Percentiles rank a stretch among this genome's conserved stretches.
phyloP scores from a whole-genome alignment of 768 basidiomycete species.

The Auricularia auricula-judae region DNA sequence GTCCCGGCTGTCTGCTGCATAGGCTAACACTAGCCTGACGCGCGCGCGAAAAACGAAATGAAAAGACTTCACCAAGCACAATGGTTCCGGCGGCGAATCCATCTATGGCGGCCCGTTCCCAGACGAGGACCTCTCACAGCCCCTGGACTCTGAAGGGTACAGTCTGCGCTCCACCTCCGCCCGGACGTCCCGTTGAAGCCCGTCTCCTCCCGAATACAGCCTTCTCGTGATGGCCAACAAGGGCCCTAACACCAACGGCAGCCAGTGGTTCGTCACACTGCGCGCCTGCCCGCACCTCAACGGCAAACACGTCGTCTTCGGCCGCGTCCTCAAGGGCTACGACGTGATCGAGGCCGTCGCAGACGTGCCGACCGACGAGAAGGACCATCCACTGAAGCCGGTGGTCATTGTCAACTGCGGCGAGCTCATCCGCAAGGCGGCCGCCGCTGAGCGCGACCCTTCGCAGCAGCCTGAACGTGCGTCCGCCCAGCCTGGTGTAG shows the following conservation, averaged over 20 bases:
- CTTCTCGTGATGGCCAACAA: constrained; percentile 87
- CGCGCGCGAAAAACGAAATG: neutral
- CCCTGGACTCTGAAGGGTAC: constrained; percentile 55
- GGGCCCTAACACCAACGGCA: constrained; percentile 74
- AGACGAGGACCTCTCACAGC: constrained; percentile 62
- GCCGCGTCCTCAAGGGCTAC: constrained; percentile 47
- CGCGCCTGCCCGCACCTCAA: constrained; percentile 63
- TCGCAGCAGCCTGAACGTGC: neutral
- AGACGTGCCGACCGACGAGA: constrained; percentile 58
- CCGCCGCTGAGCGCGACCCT: neutral
- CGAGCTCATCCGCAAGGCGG: constrained; percentile 55
- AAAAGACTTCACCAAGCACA: constrained; percentile 63
- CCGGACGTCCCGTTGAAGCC: neutral
- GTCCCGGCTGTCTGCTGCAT: neutral
- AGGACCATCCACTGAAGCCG: constrained; percentile 58
- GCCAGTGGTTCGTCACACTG: constrained; percentile 81
- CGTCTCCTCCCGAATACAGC: constrained; percentile 19
- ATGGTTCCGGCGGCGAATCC: constrained; percentile 72
- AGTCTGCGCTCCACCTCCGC: constrained; percentile 12
- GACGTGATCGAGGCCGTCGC: constrained; percentile 50
- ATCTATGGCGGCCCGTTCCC: constrained; percentile 67
- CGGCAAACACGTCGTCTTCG: constrained; percentile 53
- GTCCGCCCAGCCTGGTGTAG: neutral
- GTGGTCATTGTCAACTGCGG: constrained; percentile 70
- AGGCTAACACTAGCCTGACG: neutral